Percentiles rank a stretch among this genome's conserved stretches.
phyloP scores from a whole-genome alignment of 441 rosid species.

The Gossypium gossypioides region DNA sequence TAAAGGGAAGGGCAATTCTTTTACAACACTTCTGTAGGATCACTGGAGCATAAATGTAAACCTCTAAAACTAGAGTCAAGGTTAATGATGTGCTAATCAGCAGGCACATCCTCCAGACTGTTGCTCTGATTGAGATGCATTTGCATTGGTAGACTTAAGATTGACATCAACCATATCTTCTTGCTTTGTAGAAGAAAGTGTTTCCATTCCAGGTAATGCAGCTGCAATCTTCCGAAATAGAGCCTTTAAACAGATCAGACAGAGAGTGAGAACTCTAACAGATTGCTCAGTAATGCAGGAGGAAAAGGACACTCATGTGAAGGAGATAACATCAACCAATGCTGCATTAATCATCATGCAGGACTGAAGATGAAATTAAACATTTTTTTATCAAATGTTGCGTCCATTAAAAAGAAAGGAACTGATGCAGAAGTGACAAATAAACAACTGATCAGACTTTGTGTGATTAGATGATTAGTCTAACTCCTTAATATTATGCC shows the following conservation, averaged over 20 bases:
- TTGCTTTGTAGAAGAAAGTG: conserved; percentile 77
- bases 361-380: not conserved
- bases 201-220: conserved; percentile 92
- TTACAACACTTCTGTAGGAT: conserved; percentile 22
- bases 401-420: not conserved
- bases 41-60: not conserved
- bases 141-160: conserved; percentile 62
- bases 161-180: conserved; percentile 93
- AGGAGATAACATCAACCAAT: not conserved
- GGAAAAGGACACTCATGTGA: not conserved
- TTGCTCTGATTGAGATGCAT: conserved; percentile 48
- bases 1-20: conserved; percentile 22
- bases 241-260: conserved; percentile 35
- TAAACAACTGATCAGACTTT: not conserved
- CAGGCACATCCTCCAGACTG: conserved; percentile 80
- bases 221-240: conserved; percentile 85
- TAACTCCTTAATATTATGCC: not conserved
- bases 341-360: not conserved
- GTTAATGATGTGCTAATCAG: conserved; percentile 22
- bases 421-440: not conserved
- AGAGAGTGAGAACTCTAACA: not conserved
- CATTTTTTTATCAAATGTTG: not conserved
- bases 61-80: conserved; percentile 8
- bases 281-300: not conserved
- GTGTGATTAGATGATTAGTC: not conserved